These are phyloP conservation scores for Lactarius vividus DNA, from an alignment of 768 basidiomycete species.

Conservation along the genomic window DNA sequence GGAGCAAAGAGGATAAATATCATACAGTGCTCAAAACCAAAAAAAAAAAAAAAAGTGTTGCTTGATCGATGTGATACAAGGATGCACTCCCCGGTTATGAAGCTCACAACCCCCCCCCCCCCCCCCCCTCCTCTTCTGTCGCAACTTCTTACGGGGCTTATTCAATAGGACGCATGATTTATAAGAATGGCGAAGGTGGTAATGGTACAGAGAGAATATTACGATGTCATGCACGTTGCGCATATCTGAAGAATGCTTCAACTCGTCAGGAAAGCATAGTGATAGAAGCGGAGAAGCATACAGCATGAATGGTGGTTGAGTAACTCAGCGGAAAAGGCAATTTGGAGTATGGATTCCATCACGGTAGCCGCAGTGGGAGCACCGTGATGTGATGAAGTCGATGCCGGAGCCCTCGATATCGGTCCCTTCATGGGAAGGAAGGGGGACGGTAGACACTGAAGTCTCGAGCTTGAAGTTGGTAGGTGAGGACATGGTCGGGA, in stretches of 20 bases:
- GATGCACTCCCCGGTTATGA: slow-evolving; percentile 1
- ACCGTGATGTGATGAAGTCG: slow-evolving; percentile 59
- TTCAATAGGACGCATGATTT: slow-evolving; percentile 5
- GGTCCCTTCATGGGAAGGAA: slow-evolving; percentile 25
- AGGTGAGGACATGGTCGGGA: slow-evolving; percentile 24
- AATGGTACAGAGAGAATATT: too few species aligned
- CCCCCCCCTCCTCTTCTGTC: neutral
- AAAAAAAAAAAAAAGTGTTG: slow-evolving; percentile 4
- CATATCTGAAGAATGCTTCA: neutral
- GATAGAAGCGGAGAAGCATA: neutral
- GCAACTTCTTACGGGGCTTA: neutral
- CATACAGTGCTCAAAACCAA: neutral
- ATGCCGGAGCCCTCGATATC: slow-evolving; percentile 35
- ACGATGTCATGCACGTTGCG: slow-evolving; percentile 8
- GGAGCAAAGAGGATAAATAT: neutral
- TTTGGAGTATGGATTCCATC: slow-evolving; percentile 45
- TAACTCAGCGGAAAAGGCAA: slow-evolving; percentile 52
- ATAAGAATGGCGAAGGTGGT: too few species aligned
- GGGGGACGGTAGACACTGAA: slow-evolving; percentile 1
- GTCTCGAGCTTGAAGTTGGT: slow-evolving; percentile 23
- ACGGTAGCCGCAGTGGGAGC: slow-evolving; percentile 65
- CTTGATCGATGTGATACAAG: slow-evolving; percentile 15
- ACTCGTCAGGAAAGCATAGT: neutral
- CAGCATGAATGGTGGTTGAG: neutral
- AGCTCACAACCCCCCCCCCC: too few species aligned